Conservation (phyloP, 106 monocot species). For the Phalaenopsis equestris region DNA sequence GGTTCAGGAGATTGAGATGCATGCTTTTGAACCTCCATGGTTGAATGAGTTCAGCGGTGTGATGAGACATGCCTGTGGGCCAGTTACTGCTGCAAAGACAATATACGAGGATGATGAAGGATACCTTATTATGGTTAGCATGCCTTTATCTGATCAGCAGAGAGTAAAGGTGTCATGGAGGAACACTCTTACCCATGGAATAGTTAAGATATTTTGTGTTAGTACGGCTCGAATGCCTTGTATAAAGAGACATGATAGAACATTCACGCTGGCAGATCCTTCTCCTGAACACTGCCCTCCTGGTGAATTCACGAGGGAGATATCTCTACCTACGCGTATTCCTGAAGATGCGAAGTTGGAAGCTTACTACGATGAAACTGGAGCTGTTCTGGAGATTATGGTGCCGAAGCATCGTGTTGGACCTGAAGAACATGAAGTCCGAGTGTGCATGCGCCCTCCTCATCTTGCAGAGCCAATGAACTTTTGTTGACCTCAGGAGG, state of each 20-base stretch:
- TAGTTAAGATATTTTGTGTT: conserved; percentile 27
- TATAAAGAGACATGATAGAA: conserved; percentile 31
- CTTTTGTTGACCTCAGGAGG: conserved; percentile 7
- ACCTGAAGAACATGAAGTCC: conserved; percentile 30
- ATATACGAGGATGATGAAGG: conserved; percentile 34
- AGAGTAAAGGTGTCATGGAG: conserved; percentile 36
- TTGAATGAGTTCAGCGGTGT: conserved; percentile 27
- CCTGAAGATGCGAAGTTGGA: conserved; percentile 38
- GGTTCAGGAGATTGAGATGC: conserved; percentile 37
- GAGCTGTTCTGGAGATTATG: conserved; percentile 33
- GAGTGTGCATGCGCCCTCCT: conserved; percentile 33
- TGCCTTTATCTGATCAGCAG: conserved; percentile 27
- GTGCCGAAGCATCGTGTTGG: conserved; percentile 32
- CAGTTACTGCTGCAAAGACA: conserved; percentile 36
- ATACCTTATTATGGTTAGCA: conserved; percentile 32
- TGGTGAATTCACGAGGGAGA: conserved; percentile 32
- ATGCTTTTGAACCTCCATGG: conserved; percentile 37
- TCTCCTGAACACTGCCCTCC: conserved; percentile 33
- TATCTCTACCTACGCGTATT: conserved; percentile 24
- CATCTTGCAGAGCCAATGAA: conserved; percentile 19
- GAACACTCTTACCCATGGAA: conserved; percentile 29
- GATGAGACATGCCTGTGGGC: conserved; percentile 31
- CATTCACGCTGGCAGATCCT: conserved; percentile 27
- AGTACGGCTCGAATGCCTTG: conserved; percentile 33
- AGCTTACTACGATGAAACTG: conserved; percentile 34